Evolutionary conservation across 345 rosid species (phyloP), one percentile per base, ranked within the genome.

Genomic region (Eutrema heterophyllum): DNA sequence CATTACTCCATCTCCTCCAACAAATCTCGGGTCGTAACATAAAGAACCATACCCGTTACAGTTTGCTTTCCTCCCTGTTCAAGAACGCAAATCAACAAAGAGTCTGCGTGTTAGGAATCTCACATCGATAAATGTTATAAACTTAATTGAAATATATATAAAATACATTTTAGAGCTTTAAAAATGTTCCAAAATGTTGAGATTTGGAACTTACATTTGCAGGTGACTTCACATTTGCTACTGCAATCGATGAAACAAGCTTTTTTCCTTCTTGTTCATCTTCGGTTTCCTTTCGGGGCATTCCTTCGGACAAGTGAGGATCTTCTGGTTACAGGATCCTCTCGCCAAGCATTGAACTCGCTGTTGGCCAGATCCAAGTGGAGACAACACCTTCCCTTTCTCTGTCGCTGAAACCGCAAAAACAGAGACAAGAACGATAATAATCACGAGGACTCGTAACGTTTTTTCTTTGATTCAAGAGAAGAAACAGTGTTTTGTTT

Each of bases 1-100:
- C 90, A 87, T 85, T 29, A 79, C 86, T 21, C 97, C 95, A 49
- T 89, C 95, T n/a, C 95, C 91, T 14, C 95, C 95, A 0, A 86
- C 84, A 24, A 91, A 86, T 16, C 93, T 84, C 11, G 97, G 93
- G 52, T 87, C 97, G n/a, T 89, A 89, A 72, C 96, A 88, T 2
- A 91, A 74, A 45, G 92, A 83, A 9, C 89, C 91, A 59, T 72
- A 85, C 49, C 88, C 88, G 12, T 82, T 60, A 44, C 91, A 87
- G 67, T 79, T 85, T 14, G 88, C 69, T 69, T 72, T 83, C 50
- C 88, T 83, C 84, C 83, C 86, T 84, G 78, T 48, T 33, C 52
- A 70, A 55, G 38, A 24, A 32, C 48, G 49, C 26, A 57, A 26
- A 33, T 1, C 6, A 29, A 43, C 36, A 29, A 59, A 51, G 16